Conservation (phyloP, 257 asterid genomes). For the Oldenlandia corymbosa region DNA sequence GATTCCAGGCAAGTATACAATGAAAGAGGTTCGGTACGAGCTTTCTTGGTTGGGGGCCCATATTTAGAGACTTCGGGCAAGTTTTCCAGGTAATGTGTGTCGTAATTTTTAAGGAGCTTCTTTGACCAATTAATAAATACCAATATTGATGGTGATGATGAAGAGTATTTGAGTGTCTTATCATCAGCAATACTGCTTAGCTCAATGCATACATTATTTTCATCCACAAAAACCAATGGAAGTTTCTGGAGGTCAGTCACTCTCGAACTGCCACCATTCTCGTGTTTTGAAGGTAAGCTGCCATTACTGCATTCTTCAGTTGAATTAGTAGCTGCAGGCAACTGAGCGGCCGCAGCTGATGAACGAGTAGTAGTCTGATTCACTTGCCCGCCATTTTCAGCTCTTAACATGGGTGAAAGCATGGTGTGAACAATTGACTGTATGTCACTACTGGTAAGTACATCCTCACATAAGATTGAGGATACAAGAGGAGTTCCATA, state of each 20-base stretch:
- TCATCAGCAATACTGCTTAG: conserved; percentile 83
- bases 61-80: conserved; percentile 77
- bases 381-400: conserved; percentile 31
- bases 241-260: conserved; percentile 49
- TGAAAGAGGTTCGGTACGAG: conserved; percentile 95
- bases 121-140: conserved; percentile 98
- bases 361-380: conserved; percentile 29
- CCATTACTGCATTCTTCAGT: conserved; percentile 34
- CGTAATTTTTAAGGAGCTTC: conserved; percentile 83
- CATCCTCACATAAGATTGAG: conserved; percentile 80
- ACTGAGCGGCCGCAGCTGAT: conserved; percentile 32
- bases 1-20: conserved; percentile 97
- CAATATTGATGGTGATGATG: conserved; percentile 84
- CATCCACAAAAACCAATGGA: conserved; percentile 93
- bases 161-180: conserved; percentile 74
- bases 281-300: conserved; percentile 34
- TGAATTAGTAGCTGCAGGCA: conserved; percentile 27
- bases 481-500: conserved; percentile 98
- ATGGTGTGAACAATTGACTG: conserved; percentile 77
- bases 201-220: conserved; percentile 90
- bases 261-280: conserved; percentile 44
- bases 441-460: conserved; percentile 69
- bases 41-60: conserved; percentile 80
- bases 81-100: conserved; percentile 71
- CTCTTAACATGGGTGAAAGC: conserved; percentile 77